Percentiles rank a stretch among this genome's conserved stretches.
These are phyloP conservation scores for Pseudonitzschia pungens DNA, from an alignment of 108 stramenopile genomes.

Conservation along the genomic window DNA sequence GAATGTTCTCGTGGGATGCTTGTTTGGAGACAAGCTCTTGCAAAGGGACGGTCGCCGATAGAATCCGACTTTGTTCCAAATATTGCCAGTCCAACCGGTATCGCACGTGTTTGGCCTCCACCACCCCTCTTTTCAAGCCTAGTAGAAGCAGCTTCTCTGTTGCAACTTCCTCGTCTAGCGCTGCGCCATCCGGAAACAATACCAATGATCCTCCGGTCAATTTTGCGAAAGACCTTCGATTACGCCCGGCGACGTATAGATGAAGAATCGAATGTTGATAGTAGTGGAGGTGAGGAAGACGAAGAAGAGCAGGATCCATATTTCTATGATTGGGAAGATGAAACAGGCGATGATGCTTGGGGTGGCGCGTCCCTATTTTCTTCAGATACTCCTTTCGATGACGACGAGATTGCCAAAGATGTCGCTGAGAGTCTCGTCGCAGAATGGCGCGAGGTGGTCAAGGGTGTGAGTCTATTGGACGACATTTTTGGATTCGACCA, in stretches of 20 bases:
- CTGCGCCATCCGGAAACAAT: conserved; percentile 61
- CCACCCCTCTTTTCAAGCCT: conserved; percentile 55
- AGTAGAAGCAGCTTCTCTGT: conserved; percentile 21
- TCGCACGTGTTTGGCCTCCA: conserved; percentile 43
- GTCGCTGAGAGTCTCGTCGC: conserved; percentile 37
- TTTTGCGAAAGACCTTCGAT: conserved; percentile 45
- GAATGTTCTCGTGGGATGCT: conserved; percentile 26
- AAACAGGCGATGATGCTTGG: conserved; percentile 22
- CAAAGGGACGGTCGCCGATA: conserved; percentile 36
- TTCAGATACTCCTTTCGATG: conserved; percentile 3
- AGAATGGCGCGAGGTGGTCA: conserved; percentile 51
- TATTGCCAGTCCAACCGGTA: not conserved
- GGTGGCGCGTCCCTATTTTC: conserved; percentile 8
- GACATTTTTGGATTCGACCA: conserved; percentile 66
- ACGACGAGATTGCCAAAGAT: conserved; percentile 33
- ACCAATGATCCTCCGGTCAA: conserved; percentile 43
- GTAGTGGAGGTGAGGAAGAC: conserved; percentile 26
- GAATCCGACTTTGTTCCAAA: conserved; percentile 25
- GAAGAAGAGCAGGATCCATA: not conserved
- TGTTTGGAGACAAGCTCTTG: conserved; percentile 32
- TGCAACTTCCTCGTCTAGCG: conserved; percentile 62
- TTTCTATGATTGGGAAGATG: conserved; percentile 18
- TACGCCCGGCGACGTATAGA: conserved; percentile 29
- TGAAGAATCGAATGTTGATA: conserved; percentile 14
- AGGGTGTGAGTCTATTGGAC: conserved; percentile 58